Conservation (phyloP, 139 green algal genomes). For the Trebouxia sp. region DNA sequence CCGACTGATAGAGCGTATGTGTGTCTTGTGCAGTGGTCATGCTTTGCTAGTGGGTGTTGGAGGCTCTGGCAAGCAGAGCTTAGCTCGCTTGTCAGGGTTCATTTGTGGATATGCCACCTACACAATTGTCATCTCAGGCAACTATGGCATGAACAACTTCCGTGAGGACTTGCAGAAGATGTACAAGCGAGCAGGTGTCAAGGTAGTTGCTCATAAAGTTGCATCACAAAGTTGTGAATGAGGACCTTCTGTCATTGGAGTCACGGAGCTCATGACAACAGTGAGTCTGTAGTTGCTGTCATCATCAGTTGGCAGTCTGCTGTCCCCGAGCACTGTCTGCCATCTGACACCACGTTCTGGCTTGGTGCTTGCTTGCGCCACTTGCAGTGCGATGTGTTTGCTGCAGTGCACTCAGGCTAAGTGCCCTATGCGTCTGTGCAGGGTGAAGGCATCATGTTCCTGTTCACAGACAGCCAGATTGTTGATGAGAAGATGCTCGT, state of each 20-base stretch:
- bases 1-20: neutral
- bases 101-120: constrained; percentile 79
- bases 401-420: too few species aligned
- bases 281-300: neutral
- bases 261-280: too few species aligned
- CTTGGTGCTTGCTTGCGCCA: too few species aligned
- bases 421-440: constrained; percentile 24
- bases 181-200: constrained; percentile 82
- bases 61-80: constrained; percentile 83
- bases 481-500: constrained; percentile 88
- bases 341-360: neutral
- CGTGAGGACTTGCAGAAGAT: constrained; percentile 89
- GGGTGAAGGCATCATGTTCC: constrained; percentile 84
- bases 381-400: too few species aligned
- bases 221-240: too few species aligned
- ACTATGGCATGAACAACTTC: constrained; percentile 84
- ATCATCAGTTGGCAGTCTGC: too few species aligned
- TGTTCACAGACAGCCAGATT: constrained; percentile 87
- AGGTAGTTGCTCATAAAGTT: too few species aligned
- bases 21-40: constrained; percentile 60
- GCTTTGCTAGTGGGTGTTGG: constrained; percentile 89
- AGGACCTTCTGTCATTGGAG: too few species aligned
- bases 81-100: constrained; percentile 74
- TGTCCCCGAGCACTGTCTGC: too few species aligned
- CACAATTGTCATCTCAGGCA: constrained; percentile 83